A percentile compares a stretch with the other conserved stretches of the same genome.
Evolutionary conservation across 2,329 filamentous ascomycete species (phyloP).

Genomic region (Plenodomus biglobosus): DNA sequence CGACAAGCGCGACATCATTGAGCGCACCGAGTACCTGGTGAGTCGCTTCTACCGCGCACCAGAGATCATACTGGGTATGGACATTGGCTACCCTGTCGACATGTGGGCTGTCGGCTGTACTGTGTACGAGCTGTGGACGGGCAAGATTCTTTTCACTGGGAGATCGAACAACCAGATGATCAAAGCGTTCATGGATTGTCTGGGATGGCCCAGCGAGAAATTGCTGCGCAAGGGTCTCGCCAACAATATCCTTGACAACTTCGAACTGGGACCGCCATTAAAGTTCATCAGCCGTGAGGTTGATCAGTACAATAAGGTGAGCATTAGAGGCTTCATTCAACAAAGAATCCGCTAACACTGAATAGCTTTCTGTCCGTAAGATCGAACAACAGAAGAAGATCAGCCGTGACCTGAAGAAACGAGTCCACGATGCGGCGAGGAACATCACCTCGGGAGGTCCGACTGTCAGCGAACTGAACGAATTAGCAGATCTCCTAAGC

Average conservation of each 20-base stretch:
- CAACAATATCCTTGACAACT: conserved; percentile 74
- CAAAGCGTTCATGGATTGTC: conserved; percentile 90
- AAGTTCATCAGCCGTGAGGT: conserved; percentile 81
- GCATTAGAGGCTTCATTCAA: conserved; percentile 3
- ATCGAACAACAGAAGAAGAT: conserved; percentile 65
- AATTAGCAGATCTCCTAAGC: conserved; percentile 86
- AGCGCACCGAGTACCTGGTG: conserved; percentile 92
- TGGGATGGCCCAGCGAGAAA: conserved; percentile 88
- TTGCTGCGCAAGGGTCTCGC: conserved; percentile 72
- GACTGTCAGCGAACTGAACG: conserved; percentile 74
- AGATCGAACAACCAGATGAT: conserved; percentile 99
- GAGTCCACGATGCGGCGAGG: conserved; percentile 70
- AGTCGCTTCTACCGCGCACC: conserved; percentile 97
- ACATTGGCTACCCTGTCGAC: conserved; percentile 91
- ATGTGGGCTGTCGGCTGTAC: conserved; percentile 99
- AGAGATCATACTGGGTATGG: conserved; percentile 95
- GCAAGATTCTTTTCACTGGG: conserved; percentile 94
- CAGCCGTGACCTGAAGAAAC: conserved; percentile 70
- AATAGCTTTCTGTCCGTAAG: conserved; percentile 66
- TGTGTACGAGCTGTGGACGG: conserved; percentile 93
- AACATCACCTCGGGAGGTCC: conserved; percentile 66
- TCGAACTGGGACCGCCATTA: conserved; percentile 58
- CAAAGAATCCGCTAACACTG: conserved; percentile 10
- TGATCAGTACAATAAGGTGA: conserved; percentile 50
- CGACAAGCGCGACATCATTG: conserved; percentile 77